A percentile compares a stretch with the other conserved stretches of the same genome.
Evolutionary conservation across 1,284 basidiomycete species (phyloP).

Genomic region (Malassezia vespertilionis): DNA sequence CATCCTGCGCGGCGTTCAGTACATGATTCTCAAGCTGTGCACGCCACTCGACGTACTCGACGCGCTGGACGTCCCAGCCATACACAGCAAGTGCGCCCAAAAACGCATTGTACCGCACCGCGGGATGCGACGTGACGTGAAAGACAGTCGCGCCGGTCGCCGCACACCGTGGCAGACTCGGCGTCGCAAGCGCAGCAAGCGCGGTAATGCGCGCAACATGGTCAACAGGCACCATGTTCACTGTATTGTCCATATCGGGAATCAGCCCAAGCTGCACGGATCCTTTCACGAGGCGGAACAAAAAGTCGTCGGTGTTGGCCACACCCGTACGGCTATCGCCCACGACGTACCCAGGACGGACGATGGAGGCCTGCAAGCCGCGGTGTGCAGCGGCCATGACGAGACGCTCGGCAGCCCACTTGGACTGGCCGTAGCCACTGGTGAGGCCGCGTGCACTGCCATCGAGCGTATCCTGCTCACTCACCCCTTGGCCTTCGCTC

Average conservation of each 20-base stretch:
- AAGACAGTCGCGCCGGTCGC: conserved; percentile 58
- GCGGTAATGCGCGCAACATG: conserved; percentile 78
- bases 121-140: conserved; percentile 77
- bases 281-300: conserved; percentile 96
- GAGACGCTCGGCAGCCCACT: conserved; percentile 96
- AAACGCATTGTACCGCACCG: conserved; percentile 80
- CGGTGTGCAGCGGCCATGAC: conserved; percentile 78
- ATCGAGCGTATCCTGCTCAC: conserved; percentile 82
- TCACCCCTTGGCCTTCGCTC: conserved; percentile 55
- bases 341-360: conserved; percentile 91
- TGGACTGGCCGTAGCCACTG: conserved; percentile 91
- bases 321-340: conserved; percentile 71
- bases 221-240: conserved; percentile 97
- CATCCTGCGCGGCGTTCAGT: conserved; percentile 50
- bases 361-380: conserved; percentile 74
- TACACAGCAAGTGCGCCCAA: conserved; percentile 65
- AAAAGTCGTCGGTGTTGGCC: conserved; percentile 97
- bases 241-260: conserved; percentile 93
- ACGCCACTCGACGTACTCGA: conserved; percentile 87
- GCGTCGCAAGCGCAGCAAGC: conserved; percentile 31
- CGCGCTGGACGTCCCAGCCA: conserved; percentile 67
- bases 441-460: conserved; percentile 66
- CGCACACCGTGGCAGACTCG: conserved; percentile 10
- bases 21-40: conserved; percentile 86
- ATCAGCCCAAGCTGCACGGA: conserved; percentile 88